Evolutionary conservation across 2,329 filamentous ascomycete genomes (phyloP).

Genomic region (Ceratocystis lukuohia): DNA sequence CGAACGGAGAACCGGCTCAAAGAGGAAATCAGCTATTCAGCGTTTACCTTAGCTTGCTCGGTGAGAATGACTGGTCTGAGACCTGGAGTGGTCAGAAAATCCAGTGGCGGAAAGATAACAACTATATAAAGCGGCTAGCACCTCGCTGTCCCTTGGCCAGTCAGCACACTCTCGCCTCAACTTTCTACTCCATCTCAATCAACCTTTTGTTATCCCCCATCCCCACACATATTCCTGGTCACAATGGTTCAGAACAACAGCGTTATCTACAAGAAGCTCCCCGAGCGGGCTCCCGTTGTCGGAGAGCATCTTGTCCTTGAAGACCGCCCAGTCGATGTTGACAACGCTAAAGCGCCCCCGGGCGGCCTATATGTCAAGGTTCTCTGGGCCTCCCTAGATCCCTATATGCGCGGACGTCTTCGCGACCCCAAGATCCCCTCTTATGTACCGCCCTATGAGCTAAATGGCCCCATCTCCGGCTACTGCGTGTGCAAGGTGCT

Average conservation of each 20-base stretch:
- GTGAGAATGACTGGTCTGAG: neutral
- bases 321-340: conserved; percentile 51
- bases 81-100: no score
- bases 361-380: conserved; percentile 58
- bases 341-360: conserved; percentile 39
- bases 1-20: neutral
- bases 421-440: conserved; percentile 50
- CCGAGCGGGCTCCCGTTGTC: conserved; percentile 50
- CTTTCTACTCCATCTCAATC: neutral
- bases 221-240: neutral
- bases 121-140: neutral
- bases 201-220: neutral
- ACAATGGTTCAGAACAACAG: conserved; percentile 50
- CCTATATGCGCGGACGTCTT: conserved; percentile 75
- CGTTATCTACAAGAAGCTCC: conserved; percentile 58
- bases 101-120: neutral
- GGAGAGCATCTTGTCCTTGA: conserved; percentile 60
- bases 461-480: conserved; percentile 53
- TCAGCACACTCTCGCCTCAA: neutral
- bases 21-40: neutral
- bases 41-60: neutral
- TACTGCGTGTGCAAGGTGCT: conserved; percentile 53
- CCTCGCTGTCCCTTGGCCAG: neutral
- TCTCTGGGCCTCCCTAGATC: conserved; percentile 66
- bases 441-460: conserved; percentile 38